A percentile compares a stretch with the other conserved stretches of the same genome.
Conservation (phyloP, 371 early-diverging fungal genomes). For the Vittaforma corneae region DNA sequence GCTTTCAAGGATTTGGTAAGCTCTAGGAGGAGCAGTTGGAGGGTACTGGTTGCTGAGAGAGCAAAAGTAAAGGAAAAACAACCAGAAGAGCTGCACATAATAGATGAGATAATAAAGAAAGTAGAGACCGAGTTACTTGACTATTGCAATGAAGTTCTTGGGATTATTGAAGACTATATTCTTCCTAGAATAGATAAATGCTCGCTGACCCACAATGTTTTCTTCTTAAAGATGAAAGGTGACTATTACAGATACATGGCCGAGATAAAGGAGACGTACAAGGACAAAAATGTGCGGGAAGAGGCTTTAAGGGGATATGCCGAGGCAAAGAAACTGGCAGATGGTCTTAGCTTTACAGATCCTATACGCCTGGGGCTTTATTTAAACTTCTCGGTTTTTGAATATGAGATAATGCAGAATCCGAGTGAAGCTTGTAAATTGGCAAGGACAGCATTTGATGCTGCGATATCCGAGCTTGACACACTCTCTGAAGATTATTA, state of each 20-base stretch:
- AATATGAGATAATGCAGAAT: constrained; percentile 96
- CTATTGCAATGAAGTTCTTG: constrained; percentile 83
- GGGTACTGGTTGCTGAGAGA: constrained; percentile 92
- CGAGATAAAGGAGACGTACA: constrained; percentile 77
- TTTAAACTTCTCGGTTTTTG: constrained; percentile 99
- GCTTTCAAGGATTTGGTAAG: constrained; percentile 99
- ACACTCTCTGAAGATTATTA: constrained; percentile 92
- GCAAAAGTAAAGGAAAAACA: constrained; percentile 88
- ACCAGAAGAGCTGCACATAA: constrained; percentile 68
- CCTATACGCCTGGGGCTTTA: constrained; percentile 96
- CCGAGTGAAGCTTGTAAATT: constrained; percentile 92
- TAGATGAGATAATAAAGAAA: constrained; percentile 74
- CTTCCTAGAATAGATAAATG: constrained; percentile 61
- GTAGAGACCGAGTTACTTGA: constrained; percentile 82
- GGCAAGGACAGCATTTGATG: constrained; percentile 95
- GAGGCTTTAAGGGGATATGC: constrained; percentile 85
- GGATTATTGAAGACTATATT: constrained; percentile 74
- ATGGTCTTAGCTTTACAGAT: constrained; percentile 83
- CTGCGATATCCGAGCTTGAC: constrained; percentile 97
- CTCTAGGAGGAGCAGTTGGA: constrained; percentile 93
- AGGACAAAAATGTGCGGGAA: constrained; percentile 69
- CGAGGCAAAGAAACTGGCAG: constrained; percentile 81
- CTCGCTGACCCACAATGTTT: constrained; percentile 79
- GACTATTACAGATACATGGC: constrained; percentile 98
- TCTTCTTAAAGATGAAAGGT: constrained; percentile 99